A percentile compares a stretch with the other conserved stretches of the same genome.
These are phyloP conservation scores for Cyclostephanos tholiformis DNA, from an alignment of 108 stramenopile genomes.

Conservation along the genomic window DNA sequence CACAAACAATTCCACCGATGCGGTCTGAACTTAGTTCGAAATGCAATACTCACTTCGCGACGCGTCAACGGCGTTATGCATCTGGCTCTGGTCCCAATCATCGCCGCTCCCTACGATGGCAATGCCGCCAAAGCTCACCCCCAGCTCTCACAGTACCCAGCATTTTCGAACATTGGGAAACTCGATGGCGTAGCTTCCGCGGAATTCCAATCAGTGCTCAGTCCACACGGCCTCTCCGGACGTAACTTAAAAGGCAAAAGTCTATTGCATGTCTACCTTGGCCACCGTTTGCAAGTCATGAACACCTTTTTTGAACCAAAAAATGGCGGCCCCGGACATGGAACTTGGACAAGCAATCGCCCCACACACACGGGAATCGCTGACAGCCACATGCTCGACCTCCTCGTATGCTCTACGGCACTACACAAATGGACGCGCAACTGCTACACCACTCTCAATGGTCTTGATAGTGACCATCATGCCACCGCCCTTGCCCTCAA, in stretches of 20 bases:
- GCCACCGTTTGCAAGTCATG: neutral
- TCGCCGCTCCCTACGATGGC: neutral
- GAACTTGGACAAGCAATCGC: neutral
- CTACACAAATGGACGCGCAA: neutral
- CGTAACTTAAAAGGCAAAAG: neutral
- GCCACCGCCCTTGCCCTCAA: neutral
- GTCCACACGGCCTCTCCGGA: neutral
- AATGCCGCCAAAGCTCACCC: neutral
- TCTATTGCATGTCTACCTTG: neutral
- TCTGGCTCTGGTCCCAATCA: neutral
- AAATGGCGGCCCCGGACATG: neutral
- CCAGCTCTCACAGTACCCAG: neutral
- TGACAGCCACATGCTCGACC: neutral
- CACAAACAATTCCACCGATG: neutral
- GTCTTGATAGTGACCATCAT: neutral
- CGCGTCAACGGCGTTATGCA: neutral
- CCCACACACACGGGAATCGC: neutral
- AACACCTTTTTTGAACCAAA: constrained; percentile 1
- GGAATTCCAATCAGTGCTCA: neutral
- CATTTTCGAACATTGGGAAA: neutral
- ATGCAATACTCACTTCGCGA: neutral
- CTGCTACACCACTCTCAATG: neutral
- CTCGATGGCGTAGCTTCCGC: neutral
- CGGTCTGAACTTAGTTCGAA: neutral
- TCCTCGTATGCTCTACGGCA: neutral